Base-by-base conservation (phyloP, 805 yeast genomes). In the Metschnikowia gelsemii region DNA sequence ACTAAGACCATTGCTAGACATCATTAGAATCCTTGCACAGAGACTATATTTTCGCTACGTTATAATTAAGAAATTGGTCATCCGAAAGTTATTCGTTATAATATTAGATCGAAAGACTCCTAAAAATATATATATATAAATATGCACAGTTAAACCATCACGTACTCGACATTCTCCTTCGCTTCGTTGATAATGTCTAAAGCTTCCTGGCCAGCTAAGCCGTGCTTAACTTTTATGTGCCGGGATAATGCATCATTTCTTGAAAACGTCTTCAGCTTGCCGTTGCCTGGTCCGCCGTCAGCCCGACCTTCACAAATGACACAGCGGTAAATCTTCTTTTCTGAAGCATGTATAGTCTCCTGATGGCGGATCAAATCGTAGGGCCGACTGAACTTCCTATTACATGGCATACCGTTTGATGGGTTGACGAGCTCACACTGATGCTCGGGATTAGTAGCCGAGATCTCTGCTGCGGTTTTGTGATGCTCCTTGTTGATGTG, bases 351-450 rank as follows among this genome's bases (percentile, higher is more conserved):
- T n/a, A 70, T 68, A n/a, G 75, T 70, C 47, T 70, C 73, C 54
- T 70, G 74, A 52, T 70, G 75, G 44, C 75, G 62, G 16, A 70
- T 66, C 49, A 70, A 60, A 52, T 70, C 75, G 45, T 70, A 70
- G 13, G 75, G 74, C 57, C 99, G 78, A 13, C 97, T 88, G 58
- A 91, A 91, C 56, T 81, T 80, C 64, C 86, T 86, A 52, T 75
- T 66, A 63, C 96, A 87, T 18, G 79, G 77, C 47, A 69, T 58
- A 13, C 84, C 81, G 0, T 86, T 78, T 20, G 75, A 58, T 4
- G 87, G 84, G 52, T 80, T 80, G 8, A 73, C 62, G 61, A 82
- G 67, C 41, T 66, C 69, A 59, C 90, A 84, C 47, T 77, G 73
- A 50, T 83, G 83, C 22, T 49, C 69, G 1, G 70, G 67, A 42